Base-by-base conservation (phyloP, 192 early-diverging fungal genomes). In the Entomortierella chlamydospora region DNA sequence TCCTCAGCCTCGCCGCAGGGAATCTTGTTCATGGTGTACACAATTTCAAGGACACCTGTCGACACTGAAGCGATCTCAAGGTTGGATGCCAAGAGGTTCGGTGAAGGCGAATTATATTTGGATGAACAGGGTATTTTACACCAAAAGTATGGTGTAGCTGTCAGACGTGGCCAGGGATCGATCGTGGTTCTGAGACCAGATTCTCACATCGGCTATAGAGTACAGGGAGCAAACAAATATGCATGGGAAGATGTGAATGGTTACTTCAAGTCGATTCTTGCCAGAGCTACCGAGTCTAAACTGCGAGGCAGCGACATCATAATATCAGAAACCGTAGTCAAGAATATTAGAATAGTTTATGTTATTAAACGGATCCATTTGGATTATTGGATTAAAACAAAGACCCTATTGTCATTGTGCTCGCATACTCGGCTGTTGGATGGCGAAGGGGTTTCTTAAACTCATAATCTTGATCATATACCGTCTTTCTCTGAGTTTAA, bases 101-200 rank as follows among this genome's bases (percentile, higher is more conserved):
- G 37, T 4, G 57, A 3, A 12, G 64, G 57, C n/a, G n/a, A n/a
- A 41, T 1, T 50, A 2, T 72, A 64, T 22, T 0, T 49, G 13
- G 70, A 72, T 33, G 20, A 11, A 4, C 11, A 49, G 1, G 56
- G 47, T 12, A 13, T 22, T 0, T 1, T 72, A 22, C 61, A 72
- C 31, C 22, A 43, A 18, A 34, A 29, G 5, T 72, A 72, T 49
- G 56, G 62, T 37, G 23, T 63, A 1, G 11, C 4, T 3, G 18
- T 20, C 8, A 64, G 33, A 26, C 6, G 26, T 12, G 70, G 61
- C 12, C 49, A 7, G 6, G 61, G 61, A 20, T 8, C 47, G 30
- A 64, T 72, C 57, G 62, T 72, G 18, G 47, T 72, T n/a, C 13
- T 72, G 33, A 52, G 70, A 50, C 70, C 70, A 5, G 70, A 72